These are phyloP conservation scores for Cordia subcordata DNA, from an alignment of 257 asterid genomes.

Conservation along the genomic window DNA sequence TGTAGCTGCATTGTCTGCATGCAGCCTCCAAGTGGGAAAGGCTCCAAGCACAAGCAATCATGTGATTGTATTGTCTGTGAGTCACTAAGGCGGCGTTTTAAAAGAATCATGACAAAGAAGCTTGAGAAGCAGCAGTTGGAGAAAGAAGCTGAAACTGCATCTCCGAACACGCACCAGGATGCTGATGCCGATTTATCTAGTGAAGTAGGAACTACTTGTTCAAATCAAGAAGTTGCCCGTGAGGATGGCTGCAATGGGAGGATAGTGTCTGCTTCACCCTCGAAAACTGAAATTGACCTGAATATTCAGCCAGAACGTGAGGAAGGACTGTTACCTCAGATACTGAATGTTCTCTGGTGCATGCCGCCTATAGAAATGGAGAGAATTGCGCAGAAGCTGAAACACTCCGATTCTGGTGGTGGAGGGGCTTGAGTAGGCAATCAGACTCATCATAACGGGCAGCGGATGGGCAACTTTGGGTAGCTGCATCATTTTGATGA, in stretches of 20 bases:
- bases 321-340: conserved; percentile 56
- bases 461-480: conserved; percentile 17
- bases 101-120: conserved; percentile 50
- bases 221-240: conserved; percentile 20
- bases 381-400: conserved; percentile 27
- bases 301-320: conserved; percentile 83
- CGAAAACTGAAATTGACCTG: conserved; percentile 79
- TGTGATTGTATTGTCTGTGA: conserved; percentile 64
- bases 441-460: conserved; percentile 25
- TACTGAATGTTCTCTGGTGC: no score
- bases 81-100: conserved; percentile 53
- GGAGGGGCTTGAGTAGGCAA: conserved; percentile 24
- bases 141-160: conserved; percentile 41
- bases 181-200: conserved; percentile 7
- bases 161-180: conserved; percentile 22
- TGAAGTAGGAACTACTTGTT: conserved; percentile 9
- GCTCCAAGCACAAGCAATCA: conserved; percentile 55
- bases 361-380: no score
- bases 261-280: conserved; percentile 26
- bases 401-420: conserved; percentile 15
- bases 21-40: conserved; percentile 78
- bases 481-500: conserved; percentile 5
- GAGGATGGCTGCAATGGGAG: conserved; percentile 26
- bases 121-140: conserved; percentile 49
- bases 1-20: conserved; percentile 82